phyloP scores from a whole-genome alignment of 345 rosid species.

The Cardamine occulta region DNA sequence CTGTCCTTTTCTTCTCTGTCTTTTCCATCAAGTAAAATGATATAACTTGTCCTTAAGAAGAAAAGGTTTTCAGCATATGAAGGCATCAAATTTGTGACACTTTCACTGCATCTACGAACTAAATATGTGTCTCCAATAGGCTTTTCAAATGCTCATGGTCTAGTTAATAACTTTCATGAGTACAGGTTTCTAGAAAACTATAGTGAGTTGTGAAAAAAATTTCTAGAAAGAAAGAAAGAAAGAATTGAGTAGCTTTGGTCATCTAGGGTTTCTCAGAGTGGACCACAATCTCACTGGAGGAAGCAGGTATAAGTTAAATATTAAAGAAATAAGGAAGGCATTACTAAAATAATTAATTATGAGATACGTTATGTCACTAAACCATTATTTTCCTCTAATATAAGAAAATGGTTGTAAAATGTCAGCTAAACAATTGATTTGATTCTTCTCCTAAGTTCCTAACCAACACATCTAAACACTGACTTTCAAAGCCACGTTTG shows the following conservation, averaged over 20 bases:
- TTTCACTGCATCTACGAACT: conserved; percentile 6
- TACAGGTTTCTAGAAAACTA: background rate
- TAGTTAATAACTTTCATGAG: background rate
- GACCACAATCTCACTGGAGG: conserved; percentile 41
- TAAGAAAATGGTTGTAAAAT: conserved; percentile 30
- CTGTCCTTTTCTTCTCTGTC: conserved; percentile 39
- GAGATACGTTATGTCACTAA: conserved; percentile 33
- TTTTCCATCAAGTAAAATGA: conserved; percentile 18
- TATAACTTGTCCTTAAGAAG: conserved; percentile 7
- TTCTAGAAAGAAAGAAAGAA: background rate
- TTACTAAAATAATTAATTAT: conserved; percentile 19
- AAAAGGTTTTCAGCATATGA: conserved; percentile 13
- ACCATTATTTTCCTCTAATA: conserved; percentile 23
- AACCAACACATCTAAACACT: conserved; percentile 81
- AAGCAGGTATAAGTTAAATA: conserved; percentile 28
- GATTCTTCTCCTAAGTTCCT: conserved; percentile 68
- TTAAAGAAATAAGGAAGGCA: conserved; percentile 29
- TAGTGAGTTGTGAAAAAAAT: too few species aligned
- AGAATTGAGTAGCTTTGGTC: conserved; percentile 36
- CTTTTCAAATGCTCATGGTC: background rate
- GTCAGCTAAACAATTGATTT: conserved; percentile 42
- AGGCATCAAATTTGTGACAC: background rate
- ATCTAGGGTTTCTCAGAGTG: conserved; percentile 42
- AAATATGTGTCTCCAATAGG: background rate
- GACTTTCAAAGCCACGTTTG: conserved; percentile 55